Percentiles rank a stretch among this genome's conserved stretches.
Evolutionary conservation across 2,329 filamentous ascomycete genomes (phyloP).

Genomic region (Shiraia bambusicola): DNA sequence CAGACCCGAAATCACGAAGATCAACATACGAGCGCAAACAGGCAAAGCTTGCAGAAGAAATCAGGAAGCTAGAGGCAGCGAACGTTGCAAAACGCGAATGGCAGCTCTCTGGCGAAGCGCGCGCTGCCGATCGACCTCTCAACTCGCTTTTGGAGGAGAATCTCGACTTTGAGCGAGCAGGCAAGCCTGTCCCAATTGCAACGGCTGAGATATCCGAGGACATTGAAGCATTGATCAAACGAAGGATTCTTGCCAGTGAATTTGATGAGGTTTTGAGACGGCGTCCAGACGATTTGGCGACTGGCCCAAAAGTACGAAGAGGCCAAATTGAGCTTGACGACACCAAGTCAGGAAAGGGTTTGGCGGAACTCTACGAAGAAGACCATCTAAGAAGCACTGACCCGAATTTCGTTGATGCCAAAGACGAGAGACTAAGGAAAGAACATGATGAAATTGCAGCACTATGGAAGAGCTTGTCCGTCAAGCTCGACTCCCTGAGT

Average conservation of each 20-base stretch:
- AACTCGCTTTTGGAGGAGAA: conserved; percentile 95
- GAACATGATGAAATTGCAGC: conserved; percentile 81
- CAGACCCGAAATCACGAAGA: conserved; percentile 69
- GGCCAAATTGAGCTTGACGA: conserved; percentile 82
- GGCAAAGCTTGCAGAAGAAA: conserved; percentile 84
- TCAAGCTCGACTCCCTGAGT: conserved; percentile 82
- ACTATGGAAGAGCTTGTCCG: conserved; percentile 79
- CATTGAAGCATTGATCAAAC: conserved; percentile 92
- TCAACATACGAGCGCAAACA: conserved; percentile 87
- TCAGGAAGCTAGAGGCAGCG: conserved; percentile 83
- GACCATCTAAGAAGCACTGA: conserved; percentile 80
- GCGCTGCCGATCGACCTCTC: conserved; percentile 75
- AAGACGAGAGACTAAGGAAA: conserved; percentile 77
- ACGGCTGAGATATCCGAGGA: conserved; percentile 87
- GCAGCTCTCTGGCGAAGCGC: conserved; percentile 86
- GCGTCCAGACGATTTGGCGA: conserved; percentile 70
- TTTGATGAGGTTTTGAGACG: conserved; percentile 90
- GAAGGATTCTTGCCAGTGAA: conserved; percentile 82
- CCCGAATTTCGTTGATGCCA: conserved; percentile 76
- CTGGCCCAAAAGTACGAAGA: conserved; percentile 62
- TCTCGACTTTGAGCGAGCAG: conserved; percentile 90
- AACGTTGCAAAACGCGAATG: conserved; percentile 89
- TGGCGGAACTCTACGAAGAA: conserved; percentile 92
- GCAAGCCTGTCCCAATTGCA: conserved; percentile 92
- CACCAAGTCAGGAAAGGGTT: conserved; percentile 78